Conservation (phyloP, 768 basidiomycete genomes). For the Plicaturopsis crispa region DNA sequence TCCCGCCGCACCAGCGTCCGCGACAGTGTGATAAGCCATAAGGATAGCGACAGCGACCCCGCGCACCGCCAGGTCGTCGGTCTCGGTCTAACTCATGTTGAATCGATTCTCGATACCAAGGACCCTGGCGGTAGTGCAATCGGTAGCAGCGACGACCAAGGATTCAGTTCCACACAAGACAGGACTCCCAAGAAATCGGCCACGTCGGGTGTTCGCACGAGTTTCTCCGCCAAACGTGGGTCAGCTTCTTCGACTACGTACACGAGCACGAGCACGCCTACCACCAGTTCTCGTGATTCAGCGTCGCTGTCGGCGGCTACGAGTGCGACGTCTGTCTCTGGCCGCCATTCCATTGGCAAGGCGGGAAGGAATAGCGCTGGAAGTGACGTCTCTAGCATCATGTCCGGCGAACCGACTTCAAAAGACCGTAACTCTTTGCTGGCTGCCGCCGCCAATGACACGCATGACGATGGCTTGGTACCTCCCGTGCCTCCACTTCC, state of each 20-base stretch:
- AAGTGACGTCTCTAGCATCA: slow-evolving; percentile 74
- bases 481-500: slow-evolving; percentile 92
- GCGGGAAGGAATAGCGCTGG: slow-evolving; percentile 72
- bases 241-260: slow-evolving; percentile 87
- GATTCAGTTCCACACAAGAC: slow-evolving; percentile 38
- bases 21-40: slow-evolving; percentile 25
- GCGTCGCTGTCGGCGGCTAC: slow-evolving; percentile 75
- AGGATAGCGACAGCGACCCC: slow-evolving; percentile 40
- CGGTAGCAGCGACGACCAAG: slow-evolving; percentile 52
- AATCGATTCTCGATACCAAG: slow-evolving; percentile 26
- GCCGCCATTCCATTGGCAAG: slow-evolving; percentile 64
- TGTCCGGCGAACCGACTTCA: slow-evolving; percentile 57
- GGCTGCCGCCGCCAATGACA: slow-evolving; percentile 51
- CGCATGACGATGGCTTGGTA: slow-evolving; percentile 56
- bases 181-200: slow-evolving; percentile 64
- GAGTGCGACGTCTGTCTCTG: slow-evolving; percentile 70
- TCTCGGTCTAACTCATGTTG: slow-evolving; percentile 25
- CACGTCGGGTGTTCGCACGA: slow-evolving; percentile 52
- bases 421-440: slow-evolving; percentile 65
- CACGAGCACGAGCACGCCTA: slow-evolving; percentile 70
- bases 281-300: slow-evolving; percentile 84
- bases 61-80: slow-evolving; percentile 29
- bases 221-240: slow-evolving; percentile 80
- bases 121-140: slow-evolving; percentile 36
- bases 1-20: slow-evolving; percentile 28